phyloP scores from a whole-genome alignment of 2,329 filamentous ascomycete genomes.

The Fusarium transvaalense region DNA sequence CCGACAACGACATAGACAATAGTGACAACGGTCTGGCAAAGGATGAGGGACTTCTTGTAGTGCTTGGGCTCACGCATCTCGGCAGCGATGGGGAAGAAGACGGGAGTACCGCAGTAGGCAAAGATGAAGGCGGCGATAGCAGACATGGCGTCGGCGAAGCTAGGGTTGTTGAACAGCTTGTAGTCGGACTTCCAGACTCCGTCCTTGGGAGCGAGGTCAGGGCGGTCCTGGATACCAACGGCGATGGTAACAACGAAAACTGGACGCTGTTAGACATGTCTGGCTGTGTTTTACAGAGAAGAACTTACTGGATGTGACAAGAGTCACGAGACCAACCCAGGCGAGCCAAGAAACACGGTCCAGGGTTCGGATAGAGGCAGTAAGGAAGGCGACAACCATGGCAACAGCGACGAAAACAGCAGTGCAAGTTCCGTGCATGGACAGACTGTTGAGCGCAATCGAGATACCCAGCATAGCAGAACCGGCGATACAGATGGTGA shows the following conservation, averaged over 20 bases:
- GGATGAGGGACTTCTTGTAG: slow-evolving; percentile 48
- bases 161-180: slow-evolving; percentile 50
- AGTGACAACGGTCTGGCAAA: slow-evolving; percentile 49
- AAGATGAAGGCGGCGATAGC: slow-evolving; percentile 54
- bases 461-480: slow-evolving; percentile 51
- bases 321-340: slow-evolving; percentile 44
- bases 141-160: slow-evolving; percentile 51
- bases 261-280: neutral
- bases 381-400: slow-evolving; percentile 45
- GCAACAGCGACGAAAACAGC: slow-evolving; percentile 57
- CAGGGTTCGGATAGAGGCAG: slow-evolving; percentile 52
- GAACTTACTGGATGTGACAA: slow-evolving; percentile 36
- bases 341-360: slow-evolving; percentile 52
- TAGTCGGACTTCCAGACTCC: slow-evolving; percentile 51
- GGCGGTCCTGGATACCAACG: slow-evolving; percentile 42
- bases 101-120: slow-evolving; percentile 54
- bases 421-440: slow-evolving; percentile 55
- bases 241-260: slow-evolving; percentile 42
- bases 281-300: accelerated
- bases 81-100: slow-evolving; percentile 52
- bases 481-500: slow-evolving; percentile 47
- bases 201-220: slow-evolving; percentile 28
- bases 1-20: slow-evolving; percentile 53
- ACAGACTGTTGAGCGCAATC: slow-evolving; percentile 57
- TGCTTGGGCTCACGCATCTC: slow-evolving; percentile 52